Evolutionary conservation across 176 grass and related monocot species (phyloP).

Genomic region (Otatea glauca): DNA sequence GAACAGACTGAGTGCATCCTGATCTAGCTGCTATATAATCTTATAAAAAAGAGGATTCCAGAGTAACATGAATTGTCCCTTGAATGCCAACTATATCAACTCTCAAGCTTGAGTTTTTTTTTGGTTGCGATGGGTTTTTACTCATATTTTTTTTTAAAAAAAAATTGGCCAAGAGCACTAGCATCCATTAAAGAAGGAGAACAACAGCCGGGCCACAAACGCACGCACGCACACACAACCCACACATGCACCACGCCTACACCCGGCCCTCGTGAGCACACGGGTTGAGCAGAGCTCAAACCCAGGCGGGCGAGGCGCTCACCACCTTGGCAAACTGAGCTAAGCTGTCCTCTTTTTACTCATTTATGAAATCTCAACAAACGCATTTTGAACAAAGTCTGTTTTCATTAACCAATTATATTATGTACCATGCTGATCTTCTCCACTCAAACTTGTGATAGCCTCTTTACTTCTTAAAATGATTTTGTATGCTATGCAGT

Average conservation of each 20-base stretch:
- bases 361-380: not conserved
- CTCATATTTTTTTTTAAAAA: no score
- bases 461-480: not conserved
- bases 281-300: no score
- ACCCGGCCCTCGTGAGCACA: no score
- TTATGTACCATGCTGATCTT: not conserved
- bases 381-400: not conserved
- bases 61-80: not conserved
- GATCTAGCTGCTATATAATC: not conserved
- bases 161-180: no score
- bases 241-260: no score
- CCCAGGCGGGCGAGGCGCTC: no score
- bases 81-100: not conserved
- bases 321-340: no score
- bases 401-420: conserved; percentile 13
- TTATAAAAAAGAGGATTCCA: conserved; percentile 12
- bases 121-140: not conserved
- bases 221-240: no score
- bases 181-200: no score
- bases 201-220: no score
- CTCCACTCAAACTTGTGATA: not conserved
- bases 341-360: no score
- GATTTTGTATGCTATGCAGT: not conserved
- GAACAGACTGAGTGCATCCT: not conserved
- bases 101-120: not conserved